Evolutionary conservation across 1,284 basidiomycete genomes (phyloP), one percentile per base, ranked within the genome.

Genomic region (Cutaneotrichosporon sp.): DNA sequence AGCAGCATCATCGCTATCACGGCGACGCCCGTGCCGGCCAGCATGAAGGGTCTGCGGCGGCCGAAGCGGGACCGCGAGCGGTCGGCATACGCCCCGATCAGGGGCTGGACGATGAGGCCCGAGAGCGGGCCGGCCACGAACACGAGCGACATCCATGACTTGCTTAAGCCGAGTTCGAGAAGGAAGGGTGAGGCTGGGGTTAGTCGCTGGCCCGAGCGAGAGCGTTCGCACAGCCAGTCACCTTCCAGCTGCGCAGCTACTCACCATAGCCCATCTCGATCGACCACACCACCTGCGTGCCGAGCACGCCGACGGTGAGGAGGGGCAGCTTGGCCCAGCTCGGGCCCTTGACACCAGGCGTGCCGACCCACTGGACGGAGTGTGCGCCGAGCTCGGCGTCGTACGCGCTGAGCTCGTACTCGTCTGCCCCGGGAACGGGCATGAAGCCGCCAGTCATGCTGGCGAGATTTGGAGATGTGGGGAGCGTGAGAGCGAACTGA

Each of bases 81-180:
- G 76, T 98, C 95, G 20, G 93, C 90, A 49, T 97, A 83, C 20
- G 91, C 84, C 63, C 92, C 84, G 67, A 98, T 90, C 53, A 97
- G 76, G 0, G 95, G 95, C 75, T 98, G 95, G 68, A 95, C 89
- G 49, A 98, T 82, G 16, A 98, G 84, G 2, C 95, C 95, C 0
- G 90, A 91, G 3, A 98, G 79, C 0, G 95, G 95, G 0, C 94
- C 95, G 0, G 95, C 95, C 34, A 98, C 84, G 80, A 98, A 97
- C 18, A 98, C 95, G 29, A 92, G 83, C 5, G 93, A 89, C 83
- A 95, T 93, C 63, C 84, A 84, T 13, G 91, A 88, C 79, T 95
- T 95, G 18, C 89, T 87, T 18, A 97, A 82, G 5, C 95, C 95
- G 0, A 98, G 86, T 0, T 91, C 91, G 56, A 97, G 83, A 1